A percentile compares a stretch with the other conserved stretches of the same genome.
Conservation (phyloP, 2,329 filamentous ascomycete species). For the Neophaeococcomyces aloes region DNA sequence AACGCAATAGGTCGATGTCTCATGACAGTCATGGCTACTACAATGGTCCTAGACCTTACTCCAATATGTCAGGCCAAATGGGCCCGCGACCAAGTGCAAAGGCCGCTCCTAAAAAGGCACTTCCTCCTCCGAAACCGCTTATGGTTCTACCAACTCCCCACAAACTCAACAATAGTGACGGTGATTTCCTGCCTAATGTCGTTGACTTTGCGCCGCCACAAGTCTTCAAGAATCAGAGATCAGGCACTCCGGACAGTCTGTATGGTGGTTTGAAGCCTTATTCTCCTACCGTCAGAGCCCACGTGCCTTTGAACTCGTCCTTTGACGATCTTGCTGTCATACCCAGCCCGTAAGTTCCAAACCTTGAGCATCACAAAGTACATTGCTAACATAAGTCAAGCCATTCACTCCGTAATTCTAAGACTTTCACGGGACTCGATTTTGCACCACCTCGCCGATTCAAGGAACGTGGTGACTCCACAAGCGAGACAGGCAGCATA, state of each 20-base stretch:
- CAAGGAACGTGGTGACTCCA: conserved; percentile 29
- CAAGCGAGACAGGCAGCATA: conserved; percentile 39
- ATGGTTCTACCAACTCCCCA: conserved; percentile 72
- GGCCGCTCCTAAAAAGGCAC: conserved; percentile 43
- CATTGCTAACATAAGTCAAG: conserved; percentile 22
- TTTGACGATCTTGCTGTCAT: conserved; percentile 79
- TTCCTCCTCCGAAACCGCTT: conserved; percentile 65
- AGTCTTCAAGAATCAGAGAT: conserved; percentile 53
- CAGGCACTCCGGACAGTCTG: conserved; percentile 55
- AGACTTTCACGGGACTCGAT: conserved; percentile 38
- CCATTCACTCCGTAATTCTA: conserved; percentile 39
- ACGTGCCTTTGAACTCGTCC: conserved; percentile 68
- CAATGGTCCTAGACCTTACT: conserved; percentile 51
- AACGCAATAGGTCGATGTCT: conserved; percentile 18
- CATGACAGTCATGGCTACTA: conserved; percentile 27
- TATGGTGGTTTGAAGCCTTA: conserved; percentile 55
- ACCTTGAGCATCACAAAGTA: too few species aligned
- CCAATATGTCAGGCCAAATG: conserved; percentile 47
- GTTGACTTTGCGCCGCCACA: conserved; percentile 80
- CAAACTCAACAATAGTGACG: conserved; percentile 71
- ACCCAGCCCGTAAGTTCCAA: conserved; percentile 86
- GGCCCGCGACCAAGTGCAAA: conserved; percentile 28
- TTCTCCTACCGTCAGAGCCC: conserved; percentile 58
- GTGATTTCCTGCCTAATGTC: conserved; percentile 55
- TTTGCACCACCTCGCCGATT: conserved; percentile 41